These are phyloP conservation scores for Fonsecaea nubica DNA, from an alignment of 2,329 filamentous ascomycete genomes.

Conservation along the genomic window DNA sequence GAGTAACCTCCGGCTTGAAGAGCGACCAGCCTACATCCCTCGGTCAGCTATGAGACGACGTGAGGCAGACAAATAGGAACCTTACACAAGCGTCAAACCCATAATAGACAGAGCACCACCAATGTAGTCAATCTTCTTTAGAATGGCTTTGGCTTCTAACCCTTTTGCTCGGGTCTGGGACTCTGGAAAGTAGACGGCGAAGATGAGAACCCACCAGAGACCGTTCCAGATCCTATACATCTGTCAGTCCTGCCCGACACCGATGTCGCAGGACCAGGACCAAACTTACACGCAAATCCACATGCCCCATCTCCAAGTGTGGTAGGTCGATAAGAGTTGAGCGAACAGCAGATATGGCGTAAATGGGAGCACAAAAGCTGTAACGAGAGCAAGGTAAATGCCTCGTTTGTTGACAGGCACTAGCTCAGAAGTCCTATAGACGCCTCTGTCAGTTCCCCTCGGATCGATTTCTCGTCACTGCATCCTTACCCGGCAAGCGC, in stretches of 20 bases:
- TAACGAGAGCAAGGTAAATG: conserved; percentile 30
- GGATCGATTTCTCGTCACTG: neutral
- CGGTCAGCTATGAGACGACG: neutral
- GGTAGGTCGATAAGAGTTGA: conserved; percentile 30
- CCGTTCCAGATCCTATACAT: conserved; percentile 28
- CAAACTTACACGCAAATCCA: conserved; percentile 34
- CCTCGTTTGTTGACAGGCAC: conserved; percentile 35
- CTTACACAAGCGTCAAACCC: conserved; percentile 33
- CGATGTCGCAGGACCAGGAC: neutral
- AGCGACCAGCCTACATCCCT: conserved; percentile 29
- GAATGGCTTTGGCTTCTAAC: conserved; percentile 11
- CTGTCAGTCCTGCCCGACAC: neutral
- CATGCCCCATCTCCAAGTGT: conserved; percentile 36
- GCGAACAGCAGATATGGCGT: conserved; percentile 33
- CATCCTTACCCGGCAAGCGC: conserved; percentile 32
- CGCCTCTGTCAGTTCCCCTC: neutral
- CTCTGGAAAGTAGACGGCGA: conserved; percentile 30
- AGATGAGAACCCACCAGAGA: conserved; percentile 24
- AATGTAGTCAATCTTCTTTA: conserved; percentile 33
- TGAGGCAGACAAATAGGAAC: neutral
- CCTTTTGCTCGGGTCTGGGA: conserved; percentile 31
- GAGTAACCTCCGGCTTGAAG: conserved; percentile 35
- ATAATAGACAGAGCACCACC: conserved; percentile 31
- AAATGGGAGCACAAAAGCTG: conserved; percentile 30
- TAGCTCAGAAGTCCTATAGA: conserved; percentile 31